phyloP scores from a whole-genome alignment of 441 rosid genomes.

The Erodium trifolium region DNA sequence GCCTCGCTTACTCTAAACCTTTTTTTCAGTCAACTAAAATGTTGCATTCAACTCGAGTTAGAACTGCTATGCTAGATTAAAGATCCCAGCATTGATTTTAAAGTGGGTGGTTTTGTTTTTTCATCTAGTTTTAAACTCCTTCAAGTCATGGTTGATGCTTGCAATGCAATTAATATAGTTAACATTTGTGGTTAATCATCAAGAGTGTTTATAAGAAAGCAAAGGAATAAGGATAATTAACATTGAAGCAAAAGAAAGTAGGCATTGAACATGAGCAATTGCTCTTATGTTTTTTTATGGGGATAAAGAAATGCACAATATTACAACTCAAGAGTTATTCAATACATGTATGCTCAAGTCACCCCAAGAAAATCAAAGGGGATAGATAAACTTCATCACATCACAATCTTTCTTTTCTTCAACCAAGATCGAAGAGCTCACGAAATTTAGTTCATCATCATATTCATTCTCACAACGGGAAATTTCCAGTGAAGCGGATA shows the following conservation, averaged over 20 bases:
- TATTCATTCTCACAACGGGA: conserved; percentile 41
- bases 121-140: too few relatives aligned
- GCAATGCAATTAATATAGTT: neutral
- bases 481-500: conserved; percentile 65
- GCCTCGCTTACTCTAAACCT: too few relatives aligned
- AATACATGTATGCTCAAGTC: neutral
- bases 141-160: too few relatives aligned
- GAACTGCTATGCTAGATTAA: too few relatives aligned
- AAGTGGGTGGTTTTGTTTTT: too few relatives aligned
- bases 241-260: too few relatives aligned
- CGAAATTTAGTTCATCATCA: neutral
- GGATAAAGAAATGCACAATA: neutral
- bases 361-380: too few relatives aligned
- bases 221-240: neutral
- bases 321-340: neutral
- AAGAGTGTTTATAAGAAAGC: neutral
- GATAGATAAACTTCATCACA: neutral
- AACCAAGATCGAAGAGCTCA: neutral
- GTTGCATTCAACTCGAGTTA: too few relatives aligned
- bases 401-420: neutral
- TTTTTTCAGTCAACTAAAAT: too few relatives aligned
- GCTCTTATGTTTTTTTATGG: neutral
- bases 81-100: too few relatives aligned
- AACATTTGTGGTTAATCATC: neutral
- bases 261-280: neutral